phyloP scores from a whole-genome alignment of 192 early-diverging fungal genomes.

The Rhizophagus clarus region DNA sequence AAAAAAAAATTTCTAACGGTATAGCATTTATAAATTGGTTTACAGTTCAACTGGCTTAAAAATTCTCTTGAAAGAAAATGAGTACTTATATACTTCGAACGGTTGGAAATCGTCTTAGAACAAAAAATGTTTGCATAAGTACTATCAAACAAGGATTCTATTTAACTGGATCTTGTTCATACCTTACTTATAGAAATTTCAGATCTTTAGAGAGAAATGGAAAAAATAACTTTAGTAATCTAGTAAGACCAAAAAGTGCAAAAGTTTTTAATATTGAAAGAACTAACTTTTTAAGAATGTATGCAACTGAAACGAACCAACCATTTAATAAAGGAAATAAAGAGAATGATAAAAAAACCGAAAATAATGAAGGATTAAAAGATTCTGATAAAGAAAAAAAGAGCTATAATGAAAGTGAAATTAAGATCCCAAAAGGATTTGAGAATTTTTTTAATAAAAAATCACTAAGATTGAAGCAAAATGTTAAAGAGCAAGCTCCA shows the following conservation, averaged over 20 bases:
- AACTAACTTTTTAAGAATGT: background rate
- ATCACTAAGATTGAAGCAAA: slow-evolving; percentile 21
- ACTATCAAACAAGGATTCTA: background rate
- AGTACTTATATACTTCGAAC: background rate
- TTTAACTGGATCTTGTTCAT: background rate
- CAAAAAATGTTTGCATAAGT: background rate
- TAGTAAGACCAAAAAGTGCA: background rate
- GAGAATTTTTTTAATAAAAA: slow-evolving; percentile 67
- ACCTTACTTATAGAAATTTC: background rate
- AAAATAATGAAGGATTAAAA: slow-evolving; percentile 19
- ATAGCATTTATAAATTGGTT: too few relatives aligned
- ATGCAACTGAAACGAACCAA: background rate
- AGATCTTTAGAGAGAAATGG: background rate
- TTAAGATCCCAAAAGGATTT: slow-evolving; percentile 66
- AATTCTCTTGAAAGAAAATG: background rate
- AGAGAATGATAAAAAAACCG: slow-evolving; percentile 17
- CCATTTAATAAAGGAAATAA: slow-evolving; percentile 15
- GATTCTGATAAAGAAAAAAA: slow-evolving; percentile 32
- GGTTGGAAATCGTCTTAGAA: background rate
- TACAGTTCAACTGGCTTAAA: too few relatives aligned
- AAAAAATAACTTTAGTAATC: background rate
- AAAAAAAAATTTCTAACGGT: too few relatives aligned
- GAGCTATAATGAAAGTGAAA: slow-evolving; percentile 31
- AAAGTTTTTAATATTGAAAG: background rate
- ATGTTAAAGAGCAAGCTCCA: background rate